These are phyloP conservation scores for Globisporangium middletonii DNA, from an alignment of 352 stramenopile species.

Conservation along the genomic window DNA sequence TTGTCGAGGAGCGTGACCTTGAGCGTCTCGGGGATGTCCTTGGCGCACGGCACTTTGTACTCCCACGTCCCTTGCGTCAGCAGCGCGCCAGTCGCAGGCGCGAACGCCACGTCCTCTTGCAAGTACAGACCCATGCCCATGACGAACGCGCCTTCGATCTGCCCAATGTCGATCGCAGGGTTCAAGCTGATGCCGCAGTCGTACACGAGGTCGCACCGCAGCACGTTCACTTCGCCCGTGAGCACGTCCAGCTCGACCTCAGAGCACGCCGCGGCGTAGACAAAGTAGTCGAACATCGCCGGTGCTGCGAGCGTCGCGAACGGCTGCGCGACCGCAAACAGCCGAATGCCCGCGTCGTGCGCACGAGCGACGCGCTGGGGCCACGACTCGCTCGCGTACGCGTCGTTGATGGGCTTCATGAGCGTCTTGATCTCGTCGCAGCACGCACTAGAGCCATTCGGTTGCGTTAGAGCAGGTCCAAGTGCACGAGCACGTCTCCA, in stretches of 20 bases:
- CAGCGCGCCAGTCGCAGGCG: slow-evolving; percentile 84
- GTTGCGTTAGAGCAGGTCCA: background rate
- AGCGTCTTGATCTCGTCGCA: slow-evolving; percentile 37
- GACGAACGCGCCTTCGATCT: slow-evolving; percentile 97
- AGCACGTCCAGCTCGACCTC: slow-evolving; percentile 96
- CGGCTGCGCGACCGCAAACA: slow-evolving; percentile 89
- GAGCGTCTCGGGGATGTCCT: slow-evolving; percentile 91
- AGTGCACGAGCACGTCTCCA: no score
- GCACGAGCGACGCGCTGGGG: slow-evolving; percentile 78
- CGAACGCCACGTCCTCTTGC: slow-evolving; percentile 93
- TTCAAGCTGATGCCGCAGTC: slow-evolving; percentile 91
- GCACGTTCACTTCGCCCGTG: slow-evolving; percentile 89
- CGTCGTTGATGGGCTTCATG: slow-evolving; percentile 23
- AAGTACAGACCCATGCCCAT: slow-evolving; percentile 94
- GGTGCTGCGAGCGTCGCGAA: slow-evolving; percentile 85
- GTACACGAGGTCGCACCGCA: slow-evolving; percentile 82
- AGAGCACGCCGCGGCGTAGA: slow-evolving; percentile 89
- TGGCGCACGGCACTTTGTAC: slow-evolving; percentile 97
- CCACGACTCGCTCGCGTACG: slow-evolving; percentile 15
- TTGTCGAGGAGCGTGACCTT: slow-evolving; percentile 34
- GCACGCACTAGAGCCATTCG: slow-evolving; percentile 19
- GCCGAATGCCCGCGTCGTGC: slow-evolving; percentile 89
- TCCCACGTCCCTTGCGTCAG: slow-evolving; percentile 93
- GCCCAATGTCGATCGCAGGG: slow-evolving; percentile 50
- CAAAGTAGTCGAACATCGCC: slow-evolving; percentile 94